Percentiles rank a stretch among this genome's conserved stretches.
These are phyloP conservation scores for Tylopilus rubrobrunneus DNA, from an alignment of 768 basidiomycete species.

Conservation along the genomic window DNA sequence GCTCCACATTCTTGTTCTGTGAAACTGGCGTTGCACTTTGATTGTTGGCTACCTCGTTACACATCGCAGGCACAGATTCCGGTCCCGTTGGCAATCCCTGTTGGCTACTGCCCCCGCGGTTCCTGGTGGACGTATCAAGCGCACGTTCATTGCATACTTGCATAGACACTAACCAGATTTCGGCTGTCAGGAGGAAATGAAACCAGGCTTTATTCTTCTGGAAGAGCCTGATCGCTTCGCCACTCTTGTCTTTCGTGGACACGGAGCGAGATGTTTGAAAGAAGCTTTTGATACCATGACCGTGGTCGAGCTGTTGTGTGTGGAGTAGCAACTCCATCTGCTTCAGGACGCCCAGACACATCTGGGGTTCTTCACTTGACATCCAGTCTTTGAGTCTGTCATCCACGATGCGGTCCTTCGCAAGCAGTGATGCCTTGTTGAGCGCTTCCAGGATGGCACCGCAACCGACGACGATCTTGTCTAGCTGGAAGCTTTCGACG, in stretches of 20 bases:
- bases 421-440: not conserved
- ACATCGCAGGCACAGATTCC: too few species aligned
- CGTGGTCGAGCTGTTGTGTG: not conserved
- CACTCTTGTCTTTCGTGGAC: not conserved
- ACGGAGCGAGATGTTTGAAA: not conserved
- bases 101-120: not conserved
- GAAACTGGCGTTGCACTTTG: too few species aligned
- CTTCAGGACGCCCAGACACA: slow-evolving; percentile 3
- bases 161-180: slow-evolving; percentile 7
- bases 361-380: not conserved
- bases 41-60: too few species aligned
- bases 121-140: not conserved
- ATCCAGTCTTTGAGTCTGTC: slow-evolving; percentile 11
- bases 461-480: slow-evolving; percentile 2
- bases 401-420: not conserved
- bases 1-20: too few species aligned
- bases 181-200: slow-evolving; percentile 11
- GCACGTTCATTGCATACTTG: too few species aligned
- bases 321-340: slow-evolving; percentile 7
- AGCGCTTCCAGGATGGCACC: slow-evolving; percentile 2
- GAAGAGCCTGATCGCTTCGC: slow-evolving; percentile 7
- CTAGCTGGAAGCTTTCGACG: not conserved
- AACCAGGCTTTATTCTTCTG: not conserved
- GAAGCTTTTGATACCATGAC: not conserved
- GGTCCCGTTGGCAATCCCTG: not conserved